phyloP scores from a whole-genome alignment of 2,329 filamentous ascomycete species.

The Cladophialophora carrionii region DNA sequence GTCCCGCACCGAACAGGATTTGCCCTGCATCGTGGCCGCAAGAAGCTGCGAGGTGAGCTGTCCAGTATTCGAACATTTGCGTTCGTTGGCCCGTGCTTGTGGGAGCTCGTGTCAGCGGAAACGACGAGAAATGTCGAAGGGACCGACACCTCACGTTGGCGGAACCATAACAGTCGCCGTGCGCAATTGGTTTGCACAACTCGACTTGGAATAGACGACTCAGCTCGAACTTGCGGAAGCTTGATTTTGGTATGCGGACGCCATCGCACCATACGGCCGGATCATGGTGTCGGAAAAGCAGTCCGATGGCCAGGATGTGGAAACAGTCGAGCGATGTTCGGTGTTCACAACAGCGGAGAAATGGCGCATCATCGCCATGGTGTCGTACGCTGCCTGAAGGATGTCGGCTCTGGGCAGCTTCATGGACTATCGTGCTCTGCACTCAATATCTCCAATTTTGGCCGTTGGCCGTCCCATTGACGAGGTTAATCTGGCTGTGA shows the following conservation, averaged over 20 bases:
- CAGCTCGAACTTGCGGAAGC: background rate
- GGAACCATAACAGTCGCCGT: no score
- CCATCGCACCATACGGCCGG: no score
- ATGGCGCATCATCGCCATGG: constrained; percentile 20
- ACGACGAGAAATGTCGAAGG: no score
- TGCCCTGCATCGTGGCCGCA: no score
- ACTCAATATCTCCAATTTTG: constrained; percentile 8
- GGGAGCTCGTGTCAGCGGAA: no score
- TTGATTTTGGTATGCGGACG: no score
- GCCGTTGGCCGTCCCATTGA: constrained; percentile 39
- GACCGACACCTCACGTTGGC: no score
- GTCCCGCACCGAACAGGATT: no score
- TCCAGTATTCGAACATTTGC: no score
- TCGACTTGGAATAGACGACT: background rate
- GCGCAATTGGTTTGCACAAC: no score
- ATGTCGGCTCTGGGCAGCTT: constrained; percentile 21
- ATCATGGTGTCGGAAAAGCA: background rate
- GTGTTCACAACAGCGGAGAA: constrained; percentile 1
- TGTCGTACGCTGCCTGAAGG: constrained; percentile 19
- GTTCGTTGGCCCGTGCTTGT: no score
- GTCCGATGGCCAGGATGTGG: background rate
- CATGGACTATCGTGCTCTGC: constrained; percentile 20
- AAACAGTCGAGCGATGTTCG: background rate
- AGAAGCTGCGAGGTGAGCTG: no score
- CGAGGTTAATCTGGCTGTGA: constrained; percentile 39